These are phyloP conservation scores for Diaporthe citrichinensis DNA, from an alignment of 2,329 filamentous ascomycete genomes.

Conservation along the genomic window DNA sequence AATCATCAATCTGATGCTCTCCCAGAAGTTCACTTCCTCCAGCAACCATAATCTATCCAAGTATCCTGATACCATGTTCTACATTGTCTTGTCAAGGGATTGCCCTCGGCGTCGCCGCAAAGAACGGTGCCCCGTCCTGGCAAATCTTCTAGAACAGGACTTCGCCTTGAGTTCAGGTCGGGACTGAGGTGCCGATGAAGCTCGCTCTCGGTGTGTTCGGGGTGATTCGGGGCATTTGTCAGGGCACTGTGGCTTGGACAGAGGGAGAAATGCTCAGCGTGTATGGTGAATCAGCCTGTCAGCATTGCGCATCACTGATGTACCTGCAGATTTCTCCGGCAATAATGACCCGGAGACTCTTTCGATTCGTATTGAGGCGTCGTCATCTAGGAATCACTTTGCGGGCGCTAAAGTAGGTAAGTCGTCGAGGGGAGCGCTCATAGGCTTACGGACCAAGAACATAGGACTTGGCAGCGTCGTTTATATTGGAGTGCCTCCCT, in stretches of 20 bases:
- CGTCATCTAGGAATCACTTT: slow-evolving; percentile 24
- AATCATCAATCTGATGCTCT: background rate
- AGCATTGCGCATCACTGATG: background rate
- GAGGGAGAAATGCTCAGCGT: background rate
- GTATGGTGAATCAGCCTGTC: background rate
- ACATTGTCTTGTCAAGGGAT: background rate
- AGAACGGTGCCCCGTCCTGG: background rate
- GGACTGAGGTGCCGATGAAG: slow-evolving; percentile 18
- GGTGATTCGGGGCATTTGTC: slow-evolving; percentile 17
- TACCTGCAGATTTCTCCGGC: background rate
- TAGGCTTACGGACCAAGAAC: slow-evolving; percentile 16
- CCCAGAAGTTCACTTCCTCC: background rate
- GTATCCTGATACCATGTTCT: background rate
- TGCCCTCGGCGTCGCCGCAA: background rate
- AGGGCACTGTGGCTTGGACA: slow-evolving; percentile 26
- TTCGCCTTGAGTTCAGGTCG: background rate
- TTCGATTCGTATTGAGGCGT: slow-evolving; percentile 18
- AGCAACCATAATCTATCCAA: too few species aligned
- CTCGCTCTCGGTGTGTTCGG: slow-evolving; percentile 18
- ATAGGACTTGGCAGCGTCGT: slow-evolving; percentile 12
- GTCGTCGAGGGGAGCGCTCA: slow-evolving; percentile 2
- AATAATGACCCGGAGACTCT: slow-evolving; percentile 3
- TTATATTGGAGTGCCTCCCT: slow-evolving; percentile 1
- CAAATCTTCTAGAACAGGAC: background rate
- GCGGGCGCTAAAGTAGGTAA: slow-evolving; percentile 27